Conservation (phyloP, 768 basidiomycete genomes). For the Crepidotus variabilis region DNA sequence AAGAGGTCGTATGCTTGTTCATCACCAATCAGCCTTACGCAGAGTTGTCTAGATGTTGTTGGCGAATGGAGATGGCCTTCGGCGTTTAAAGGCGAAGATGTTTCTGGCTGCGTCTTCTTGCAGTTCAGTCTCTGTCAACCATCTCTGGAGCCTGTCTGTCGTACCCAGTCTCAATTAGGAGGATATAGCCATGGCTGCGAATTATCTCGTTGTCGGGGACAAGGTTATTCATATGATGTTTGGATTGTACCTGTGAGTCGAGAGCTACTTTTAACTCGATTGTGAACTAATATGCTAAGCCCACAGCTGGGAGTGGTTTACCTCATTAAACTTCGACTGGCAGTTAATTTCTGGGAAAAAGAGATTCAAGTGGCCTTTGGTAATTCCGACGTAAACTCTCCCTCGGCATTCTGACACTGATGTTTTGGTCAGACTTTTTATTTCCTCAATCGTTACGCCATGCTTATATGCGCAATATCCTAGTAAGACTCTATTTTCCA, state of each 20-base stretch:
- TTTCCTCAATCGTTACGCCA: background rate
- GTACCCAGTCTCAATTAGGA: background rate
- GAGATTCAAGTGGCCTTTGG: background rate
- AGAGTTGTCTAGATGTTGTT: too few relatives aligned
- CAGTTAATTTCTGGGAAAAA: background rate
- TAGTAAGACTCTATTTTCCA: background rate
- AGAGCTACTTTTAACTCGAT: background rate
- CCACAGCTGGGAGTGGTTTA: background rate
- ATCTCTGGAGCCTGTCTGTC: background rate
- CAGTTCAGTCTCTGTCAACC: too few relatives aligned
- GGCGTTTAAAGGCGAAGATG: too few relatives aligned
- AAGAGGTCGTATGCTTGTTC: too few relatives aligned
- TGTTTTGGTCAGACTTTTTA: background rate
- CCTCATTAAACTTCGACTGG: background rate
- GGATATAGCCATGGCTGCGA: background rate
- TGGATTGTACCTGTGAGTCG: background rate
- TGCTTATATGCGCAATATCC: background rate
- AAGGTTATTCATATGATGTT: background rate
- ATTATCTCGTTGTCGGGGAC: background rate
- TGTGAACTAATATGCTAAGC: background rate
- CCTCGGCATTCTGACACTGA: background rate
- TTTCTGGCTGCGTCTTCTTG: too few relatives aligned
- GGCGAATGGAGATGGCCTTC: too few relatives aligned
- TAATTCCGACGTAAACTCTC: background rate
- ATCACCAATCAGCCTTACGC: too few relatives aligned